Evolutionary conservation across 2,329 filamentous ascomycete genomes (phyloP).

Genomic region (Cladosporium sp.): DNA sequence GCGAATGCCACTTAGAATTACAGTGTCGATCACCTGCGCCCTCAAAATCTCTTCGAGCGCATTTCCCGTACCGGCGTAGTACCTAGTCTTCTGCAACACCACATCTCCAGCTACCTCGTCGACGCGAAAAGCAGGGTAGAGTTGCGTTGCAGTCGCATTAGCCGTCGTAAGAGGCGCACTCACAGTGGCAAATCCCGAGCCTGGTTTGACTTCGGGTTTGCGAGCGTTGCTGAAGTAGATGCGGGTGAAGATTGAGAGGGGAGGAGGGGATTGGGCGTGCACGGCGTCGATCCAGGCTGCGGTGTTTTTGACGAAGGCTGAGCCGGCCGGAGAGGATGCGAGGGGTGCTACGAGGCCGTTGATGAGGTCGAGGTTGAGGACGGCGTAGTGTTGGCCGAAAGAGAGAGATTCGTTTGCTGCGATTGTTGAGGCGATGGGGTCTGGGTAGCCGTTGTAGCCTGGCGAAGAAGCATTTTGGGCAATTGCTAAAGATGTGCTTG

Average conservation of each 20-base stretch:
- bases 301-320: conserved; percentile 38
- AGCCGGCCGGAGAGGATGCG: conserved; percentile 37
- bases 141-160: conserved; percentile 34
- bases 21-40: conserved; percentile 43
- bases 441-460: conserved; percentile 27
- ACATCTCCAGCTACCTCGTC: conserved; percentile 37
- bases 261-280: conserved; percentile 37
- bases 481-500: background rate
- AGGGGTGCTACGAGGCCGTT: conserved; percentile 39
- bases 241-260: conserved; percentile 43
- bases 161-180: conserved; percentile 33
- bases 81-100: conserved; percentile 45
- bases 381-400: conserved; percentile 42
- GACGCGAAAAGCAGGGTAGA: conserved; percentile 38
- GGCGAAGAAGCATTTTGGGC: conserved; percentile 16
- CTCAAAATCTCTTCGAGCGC: conserved; percentile 44
- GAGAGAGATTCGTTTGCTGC: conserved; percentile 26
- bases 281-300: conserved; percentile 43
- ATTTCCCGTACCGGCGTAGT: conserved; percentile 45
- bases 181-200: conserved; percentile 39
- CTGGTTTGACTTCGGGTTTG: conserved; percentile 39
- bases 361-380: conserved; percentile 49
- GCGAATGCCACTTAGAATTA: conserved; percentile 44
- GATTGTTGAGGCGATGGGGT: conserved; percentile 29
- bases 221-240: conserved; percentile 40